phyloP scores from a whole-genome alignment of 306 rosid species.

The Macrotyloma uniflorum region DNA sequence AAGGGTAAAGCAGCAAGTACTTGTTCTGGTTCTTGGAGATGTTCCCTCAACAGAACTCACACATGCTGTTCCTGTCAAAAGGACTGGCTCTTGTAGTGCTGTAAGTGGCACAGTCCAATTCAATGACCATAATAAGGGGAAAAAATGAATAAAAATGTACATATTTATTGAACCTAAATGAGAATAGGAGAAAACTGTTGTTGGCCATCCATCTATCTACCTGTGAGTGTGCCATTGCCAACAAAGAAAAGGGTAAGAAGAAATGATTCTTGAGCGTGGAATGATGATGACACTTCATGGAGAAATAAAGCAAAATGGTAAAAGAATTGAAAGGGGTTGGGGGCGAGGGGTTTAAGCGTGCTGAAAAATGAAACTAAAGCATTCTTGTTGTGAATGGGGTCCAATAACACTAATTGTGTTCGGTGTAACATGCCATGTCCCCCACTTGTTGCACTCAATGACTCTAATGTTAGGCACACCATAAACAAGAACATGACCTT shows the following conservation, averaged over 20 bases:
- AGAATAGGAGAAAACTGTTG: conserved; percentile 12
- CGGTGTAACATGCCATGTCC: conserved; percentile 53
- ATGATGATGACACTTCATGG: conserved; percentile 61
- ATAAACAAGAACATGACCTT: conserved; percentile 27
- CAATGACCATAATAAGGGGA: not conserved
- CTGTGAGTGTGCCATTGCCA: conserved; percentile 27
- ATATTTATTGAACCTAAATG: conserved; percentile 5
- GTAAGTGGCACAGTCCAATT: conserved; percentile 32
- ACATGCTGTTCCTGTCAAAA: conserved; percentile 44
- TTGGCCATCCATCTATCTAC: not conserved
- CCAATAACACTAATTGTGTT: conserved; percentile 61
- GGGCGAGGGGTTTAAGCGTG: conserved; percentile 58
- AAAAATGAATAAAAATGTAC: not conserved
- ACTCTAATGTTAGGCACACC: conserved; percentile 47
- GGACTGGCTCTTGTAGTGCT: conserved; percentile 39
- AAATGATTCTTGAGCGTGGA: conserved; percentile 83
- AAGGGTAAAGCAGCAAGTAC: conserved; percentile 38
- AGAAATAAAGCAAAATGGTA: conserved; percentile 43
- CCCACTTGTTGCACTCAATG: conserved; percentile 63
- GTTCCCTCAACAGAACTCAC: conserved; percentile 39
- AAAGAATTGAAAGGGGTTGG: conserved; percentile 23
- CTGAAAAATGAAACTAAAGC: conserved; percentile 46
- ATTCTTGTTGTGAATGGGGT: conserved; percentile 47
- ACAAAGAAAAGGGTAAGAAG: conserved; percentile 47
- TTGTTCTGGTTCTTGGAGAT: conserved; percentile 42